Percentiles rank a stretch among this genome's conserved stretches.
phyloP scores from a whole-genome alignment of 805 yeast species.

The Wickerhamiella azymoides region DNA sequence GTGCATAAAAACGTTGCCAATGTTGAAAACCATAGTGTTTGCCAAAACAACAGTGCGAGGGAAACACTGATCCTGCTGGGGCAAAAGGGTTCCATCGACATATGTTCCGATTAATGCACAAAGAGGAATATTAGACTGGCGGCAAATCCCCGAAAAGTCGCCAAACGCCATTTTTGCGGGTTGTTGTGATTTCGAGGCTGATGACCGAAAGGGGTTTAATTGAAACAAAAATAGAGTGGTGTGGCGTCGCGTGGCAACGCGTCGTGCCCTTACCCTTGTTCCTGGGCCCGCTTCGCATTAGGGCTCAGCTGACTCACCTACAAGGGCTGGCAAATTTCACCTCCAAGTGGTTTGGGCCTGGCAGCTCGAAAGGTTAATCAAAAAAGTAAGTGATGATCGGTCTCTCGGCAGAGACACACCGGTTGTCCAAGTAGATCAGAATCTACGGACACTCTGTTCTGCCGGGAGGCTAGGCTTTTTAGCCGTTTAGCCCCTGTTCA shows the following conservation, averaged over 20 bases:
- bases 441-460: slow-evolving; percentile 21
- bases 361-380: slow-evolving; percentile 3
- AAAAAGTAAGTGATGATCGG: slow-evolving; percentile 22
- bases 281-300: neutral
- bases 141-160: slow-evolving; percentile 2
- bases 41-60: slow-evolving; percentile 78
- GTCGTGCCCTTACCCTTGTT: neutral
- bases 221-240: neutral
- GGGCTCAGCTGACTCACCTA: neutral
- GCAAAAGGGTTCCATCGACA: neutral
- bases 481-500: slow-evolving; percentile 7
- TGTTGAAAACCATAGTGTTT: slow-evolving; percentile 78
- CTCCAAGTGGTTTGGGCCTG: neutral
- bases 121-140: neutral
- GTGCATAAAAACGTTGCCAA: slow-evolving; percentile 78
- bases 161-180: slow-evolving; percentile 2
- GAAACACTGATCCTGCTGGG: slow-evolving; percentile 38
- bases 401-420: slow-evolving; percentile 24
- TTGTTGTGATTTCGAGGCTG: neutral
- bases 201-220: no score
- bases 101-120: neutral
- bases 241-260: neutral
- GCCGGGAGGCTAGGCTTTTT: neutral
- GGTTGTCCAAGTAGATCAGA: slow-evolving; percentile 15
- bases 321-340: neutral